These are phyloP conservation scores for Suillus bovinus DNA, from an alignment of 768 basidiomycete species.

Conservation along the genomic window DNA sequence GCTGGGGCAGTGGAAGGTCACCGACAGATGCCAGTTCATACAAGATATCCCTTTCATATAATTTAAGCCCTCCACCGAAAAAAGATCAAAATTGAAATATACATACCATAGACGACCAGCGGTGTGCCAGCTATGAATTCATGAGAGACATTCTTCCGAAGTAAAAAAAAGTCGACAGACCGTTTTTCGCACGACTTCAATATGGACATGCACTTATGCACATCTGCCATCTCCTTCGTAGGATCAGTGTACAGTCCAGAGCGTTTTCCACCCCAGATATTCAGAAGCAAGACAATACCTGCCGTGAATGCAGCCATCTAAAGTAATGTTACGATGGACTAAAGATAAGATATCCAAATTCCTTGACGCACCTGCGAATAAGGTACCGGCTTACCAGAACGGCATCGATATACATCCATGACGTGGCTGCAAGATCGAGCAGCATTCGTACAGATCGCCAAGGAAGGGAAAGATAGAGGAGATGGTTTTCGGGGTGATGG, in stretches of 20 bases:
- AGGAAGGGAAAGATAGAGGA: constrained; percentile 53
- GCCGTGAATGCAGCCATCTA: constrained; percentile 47
- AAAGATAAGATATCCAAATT: not conserved
- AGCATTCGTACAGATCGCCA: constrained; percentile 86
- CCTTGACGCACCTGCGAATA: constrained; percentile 31
- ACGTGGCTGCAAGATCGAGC: constrained; percentile 76
- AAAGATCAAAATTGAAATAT: not conserved
- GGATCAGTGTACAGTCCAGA: constrained; percentile 42
- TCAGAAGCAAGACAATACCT: constrained; percentile 53
- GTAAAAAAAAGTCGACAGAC: constrained; percentile 23
- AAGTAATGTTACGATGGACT: constrained; percentile 1
- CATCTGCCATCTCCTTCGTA: constrained; percentile 48
- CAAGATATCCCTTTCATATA: constrained; percentile 59
- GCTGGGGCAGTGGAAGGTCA: constrained; percentile 64
- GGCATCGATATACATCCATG: constrained; percentile 53
- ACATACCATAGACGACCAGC: constrained; percentile 51
- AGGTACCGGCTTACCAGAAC: constrained; percentile 27
- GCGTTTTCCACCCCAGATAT: constrained; percentile 54
- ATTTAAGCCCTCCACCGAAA: not conserved
- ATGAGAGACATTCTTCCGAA: not conserved
- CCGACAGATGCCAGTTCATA: constrained; percentile 73
- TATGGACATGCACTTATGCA: constrained; percentile 48
- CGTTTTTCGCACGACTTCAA: constrained; percentile 37
- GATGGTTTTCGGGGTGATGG: constrained; percentile 58
- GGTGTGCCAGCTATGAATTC: constrained; percentile 42